Evolutionary conservation across 345 rosid genomes (phyloP).

Genomic region (Gossypium thurberi): DNA sequence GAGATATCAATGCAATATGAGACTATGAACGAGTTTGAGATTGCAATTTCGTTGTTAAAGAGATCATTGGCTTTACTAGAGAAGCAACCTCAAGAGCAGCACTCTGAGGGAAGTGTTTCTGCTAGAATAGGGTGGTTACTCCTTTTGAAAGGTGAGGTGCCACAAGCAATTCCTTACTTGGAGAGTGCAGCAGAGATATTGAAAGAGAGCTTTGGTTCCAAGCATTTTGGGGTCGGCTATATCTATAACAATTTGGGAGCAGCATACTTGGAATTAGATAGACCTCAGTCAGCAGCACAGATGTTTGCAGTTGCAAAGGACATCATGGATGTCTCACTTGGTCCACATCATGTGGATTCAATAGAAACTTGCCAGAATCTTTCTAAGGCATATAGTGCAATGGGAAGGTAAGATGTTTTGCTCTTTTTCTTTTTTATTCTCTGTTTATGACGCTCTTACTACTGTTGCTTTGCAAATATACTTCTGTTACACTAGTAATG

Average conservation of each 20-base stretch:
- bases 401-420: conserved; percentile 62
- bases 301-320: conserved; percentile 94
- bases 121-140: conserved; percentile 95
- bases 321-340: conserved; percentile 88
- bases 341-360: conserved; percentile 84
- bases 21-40: conserved; percentile 77
- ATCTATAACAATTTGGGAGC: conserved; percentile 92
- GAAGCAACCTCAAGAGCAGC: conserved; percentile 83
- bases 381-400: conserved; percentile 70
- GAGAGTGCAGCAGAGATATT: conserved; percentile 82
- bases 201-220: conserved; percentile 84
- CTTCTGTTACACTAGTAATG: background rate
- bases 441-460: background rate
- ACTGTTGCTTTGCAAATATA: conserved; percentile 1
- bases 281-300: conserved; percentile 92
- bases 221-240: conserved; percentile 89
- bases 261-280: conserved; percentile 81
- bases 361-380: conserved; percentile 93
- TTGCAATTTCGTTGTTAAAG: conserved; percentile 65
- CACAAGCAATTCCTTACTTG: conserved; percentile 77
- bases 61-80: conserved; percentile 70
- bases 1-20: conserved; percentile 92
- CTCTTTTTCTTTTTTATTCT: background rate
- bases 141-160: conserved; percentile 71
- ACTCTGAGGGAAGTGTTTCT: conserved; percentile 76